phyloP scores from a whole-genome alignment of 1,284 basidiomycete genomes.

The Moesziomyces globuligerus region DNA sequence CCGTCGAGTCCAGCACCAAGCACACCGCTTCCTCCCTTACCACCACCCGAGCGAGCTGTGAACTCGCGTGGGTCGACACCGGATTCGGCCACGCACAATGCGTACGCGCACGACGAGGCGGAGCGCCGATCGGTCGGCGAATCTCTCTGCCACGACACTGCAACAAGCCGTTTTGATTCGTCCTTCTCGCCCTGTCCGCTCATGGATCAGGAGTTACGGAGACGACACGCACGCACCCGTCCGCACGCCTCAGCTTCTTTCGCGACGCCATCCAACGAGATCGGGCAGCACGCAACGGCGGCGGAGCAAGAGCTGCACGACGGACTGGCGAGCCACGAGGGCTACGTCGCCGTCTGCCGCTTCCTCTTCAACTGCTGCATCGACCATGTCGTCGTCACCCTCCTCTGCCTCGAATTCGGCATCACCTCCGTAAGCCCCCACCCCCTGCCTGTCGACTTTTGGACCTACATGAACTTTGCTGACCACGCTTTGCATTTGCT shows the following conservation, averaged over 20 bases:
- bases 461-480: not conserved
- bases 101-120: not conserved
- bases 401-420: slow-evolving; percentile 27
- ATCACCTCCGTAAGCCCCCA: slow-evolving; percentile 18
- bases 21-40: not conserved
- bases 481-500: not conserved
- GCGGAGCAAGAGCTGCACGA: slow-evolving; percentile 17
- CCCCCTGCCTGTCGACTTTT: not conserved
- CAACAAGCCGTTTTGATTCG: too few species aligned
- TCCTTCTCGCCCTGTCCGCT: too few species aligned
- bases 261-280: too few species aligned
- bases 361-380: slow-evolving; percentile 41
- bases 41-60: too few species aligned
- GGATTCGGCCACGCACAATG: not conserved
- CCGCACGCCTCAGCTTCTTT: too few species aligned
- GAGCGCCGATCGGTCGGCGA: not conserved
- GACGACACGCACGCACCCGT: too few species aligned
- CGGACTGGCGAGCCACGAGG: slow-evolving; percentile 19
- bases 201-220: too few species aligned
- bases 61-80: not conserved
- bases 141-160: too few species aligned
- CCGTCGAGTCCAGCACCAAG: not conserved
- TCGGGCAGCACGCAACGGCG: not conserved
- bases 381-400: slow-evolving; percentile 25
- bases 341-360: slow-evolving; percentile 24